Base-by-base conservation (phyloP, 2,329 filamentous ascomycete genomes). In the Penicillium sp. region DNA sequence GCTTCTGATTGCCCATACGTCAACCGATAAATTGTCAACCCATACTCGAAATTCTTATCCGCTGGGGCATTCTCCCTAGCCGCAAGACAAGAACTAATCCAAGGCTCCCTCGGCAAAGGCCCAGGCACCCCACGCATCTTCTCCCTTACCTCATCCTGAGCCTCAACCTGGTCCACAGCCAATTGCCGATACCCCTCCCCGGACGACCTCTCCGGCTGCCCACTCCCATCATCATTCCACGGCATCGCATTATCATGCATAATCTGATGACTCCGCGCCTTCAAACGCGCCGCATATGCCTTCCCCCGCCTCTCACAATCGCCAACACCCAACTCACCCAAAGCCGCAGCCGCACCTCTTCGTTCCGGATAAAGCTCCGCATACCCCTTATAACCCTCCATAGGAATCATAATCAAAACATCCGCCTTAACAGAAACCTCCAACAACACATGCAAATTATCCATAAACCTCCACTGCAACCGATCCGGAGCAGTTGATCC, bases 1-100 rank as follows among this genome's bases (percentile, higher is more conserved):
- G 40, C 33, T 4, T 68, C 62, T 2, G 54, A 58, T 15, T 61
- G 55, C 9, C 56, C 33, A 29, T 67, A 66, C 0, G 59, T 63
- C 14, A 69, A 54, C 12, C 66, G 59, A 51, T 70, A 70, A 11
- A 69, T 58, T 3, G 51, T 58, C 5, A 68, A 31, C 18, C 64
- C 61, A 23, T 45, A 56, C n/a, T 18, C 44, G 6, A 37, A 8
- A n/a, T 27, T 12, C 6, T 35, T 48, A 9, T 37, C 31, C 2
- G 41, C 7, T 9, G 6, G 7, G 35, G n/a, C 27, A 12, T 18
- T 29, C 50, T 7, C 2, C 52, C 33, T 4, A 8, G 14, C 2
- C 33, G 12, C 27, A 49, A 29, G 0, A 18, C 31, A 18, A 0
- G n/a, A 20, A 25, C 20, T 23, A 11, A 67, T 65, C 63, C 64